These are phyloP conservation scores for Bacidia gigantensis DNA, from an alignment of 495 filamentous ascomycete species.

Conservation along the genomic window DNA sequence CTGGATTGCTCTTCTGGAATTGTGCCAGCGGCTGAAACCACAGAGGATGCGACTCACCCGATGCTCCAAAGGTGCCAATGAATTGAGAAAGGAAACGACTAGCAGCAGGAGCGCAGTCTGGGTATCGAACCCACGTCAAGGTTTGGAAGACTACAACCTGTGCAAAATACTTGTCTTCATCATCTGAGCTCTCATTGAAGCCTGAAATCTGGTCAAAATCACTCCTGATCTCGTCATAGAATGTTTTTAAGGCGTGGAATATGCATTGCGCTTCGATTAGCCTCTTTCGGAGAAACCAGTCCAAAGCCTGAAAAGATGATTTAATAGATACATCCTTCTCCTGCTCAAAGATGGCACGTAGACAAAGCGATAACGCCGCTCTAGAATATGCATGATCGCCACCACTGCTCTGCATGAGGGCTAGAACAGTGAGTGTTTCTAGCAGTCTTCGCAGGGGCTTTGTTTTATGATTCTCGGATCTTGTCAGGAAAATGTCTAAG, in stretches of 20 bases:
- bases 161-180: not conserved
- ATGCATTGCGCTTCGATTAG: slow-evolving; percentile 29
- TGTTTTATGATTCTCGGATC: slow-evolving; percentile 58
- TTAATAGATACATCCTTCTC: slow-evolving; percentile 44
- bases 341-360: slow-evolving; percentile 34
- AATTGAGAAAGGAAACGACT: slow-evolving; percentile 50
- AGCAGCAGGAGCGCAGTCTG: slow-evolving; percentile 48
- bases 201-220: not conserved
- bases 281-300: slow-evolving; percentile 43
- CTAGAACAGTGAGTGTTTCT: slow-evolving; percentile 38
- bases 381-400: slow-evolving; percentile 27
- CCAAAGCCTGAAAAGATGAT: slow-evolving; percentile 44
- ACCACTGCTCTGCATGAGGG: slow-evolving; percentile 34
- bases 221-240: not conserved
- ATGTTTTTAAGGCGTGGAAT: not conserved
- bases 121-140: slow-evolving; percentile 46
- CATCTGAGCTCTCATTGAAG: not conserved
- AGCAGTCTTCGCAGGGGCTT: slow-evolving; percentile 65
- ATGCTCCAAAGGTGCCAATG: not conserved
- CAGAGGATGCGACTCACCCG: not conserved
- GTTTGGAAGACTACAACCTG: slow-evolving; percentile 30
- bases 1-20: slow-evolving; percentile 32
- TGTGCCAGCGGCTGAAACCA: slow-evolving; percentile 20
- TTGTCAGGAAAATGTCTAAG: slow-evolving; percentile 59
- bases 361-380: slow-evolving; percentile 22